Evolutionary conservation across 225 moss, liverwort and hornwort species (phyloP), one percentile per base, ranked within the genome.

Genomic region (Pseudoscleropodium purum): DNA sequence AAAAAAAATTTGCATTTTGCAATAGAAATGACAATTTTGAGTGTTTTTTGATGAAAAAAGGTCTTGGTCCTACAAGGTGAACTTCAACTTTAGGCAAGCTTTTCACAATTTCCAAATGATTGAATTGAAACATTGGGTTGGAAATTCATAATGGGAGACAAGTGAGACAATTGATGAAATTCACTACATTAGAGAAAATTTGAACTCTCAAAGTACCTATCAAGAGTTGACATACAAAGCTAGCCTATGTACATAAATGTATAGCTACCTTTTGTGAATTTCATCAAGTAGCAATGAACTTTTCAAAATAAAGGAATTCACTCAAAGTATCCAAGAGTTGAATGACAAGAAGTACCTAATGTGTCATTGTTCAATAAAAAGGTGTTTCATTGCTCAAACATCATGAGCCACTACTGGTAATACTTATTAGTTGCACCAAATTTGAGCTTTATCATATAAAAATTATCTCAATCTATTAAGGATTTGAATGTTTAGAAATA

Each of bases 31-130:
- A 26, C 2, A 41, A 18, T 15, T 25, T 72, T 26, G 14, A 72
- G 3, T 41, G 8, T 72, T 41, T 70, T 70, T 72, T 25, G 0
- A 24, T 70, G 21, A 7, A 39, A n/a, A 68, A 39, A 70, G 3
- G 39, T 25, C 39, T 39, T 39, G 39, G 41, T 25, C 2, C 0
- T 72, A 0, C 4, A 8, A 3, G 5, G 5, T 41, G 9, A 15
- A 23, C 23, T 4, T 69, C 23, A 4, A 24, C 2, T 69, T 70
- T 2, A 39, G 0, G 25, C 5, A 15, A 39, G 25, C 39, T 72
- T 70, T 41, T 70, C 5, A 41, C 39, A 39, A 24, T 39, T 13
- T 39, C 0, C 13, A 2, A 39, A 70, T 41, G 15, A 9, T 1
- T 5, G 0, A 72, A 41, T 14, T 39, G 8, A 72, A 72, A 26